phyloP scores from a whole-genome alignment of 208 protist genomes.

The Borovskyia barvae region DNA sequence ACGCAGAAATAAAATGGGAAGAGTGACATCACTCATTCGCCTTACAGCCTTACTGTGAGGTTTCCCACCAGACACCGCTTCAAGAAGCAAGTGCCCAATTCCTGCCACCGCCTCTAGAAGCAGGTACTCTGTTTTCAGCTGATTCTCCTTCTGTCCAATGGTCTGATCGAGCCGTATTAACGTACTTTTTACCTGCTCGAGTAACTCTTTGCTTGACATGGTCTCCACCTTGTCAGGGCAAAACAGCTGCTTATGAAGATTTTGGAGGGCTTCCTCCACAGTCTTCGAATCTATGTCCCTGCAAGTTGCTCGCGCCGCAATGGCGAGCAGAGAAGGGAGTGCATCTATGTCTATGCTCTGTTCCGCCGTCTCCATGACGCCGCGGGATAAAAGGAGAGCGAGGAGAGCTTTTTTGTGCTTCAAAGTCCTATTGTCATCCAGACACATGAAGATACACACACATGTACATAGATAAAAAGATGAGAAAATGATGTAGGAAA shows the following conservation, averaged over 20 bases:
- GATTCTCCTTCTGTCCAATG: not conserved
- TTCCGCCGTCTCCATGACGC: too few relatives aligned
- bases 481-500: too few relatives aligned
- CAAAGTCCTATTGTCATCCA: too few relatives aligned
- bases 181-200: not conserved
- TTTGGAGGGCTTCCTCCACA: conserved; percentile 7
- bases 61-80: not conserved
- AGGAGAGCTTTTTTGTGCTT: too few relatives aligned
- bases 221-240: not conserved
- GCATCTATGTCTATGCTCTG: conserved; percentile 15
- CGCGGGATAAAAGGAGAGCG: too few relatives aligned
- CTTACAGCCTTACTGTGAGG: conserved; percentile 8
- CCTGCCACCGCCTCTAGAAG: conserved; percentile 26
- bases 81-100: conserved; percentile 20
- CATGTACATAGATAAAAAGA: too few relatives aligned
- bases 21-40: conserved; percentile 31
- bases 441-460: too few relatives aligned
- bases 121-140: conserved; percentile 14
- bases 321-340: not conserved
- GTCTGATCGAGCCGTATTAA: too few relatives aligned
- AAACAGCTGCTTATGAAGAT: conserved; percentile 18
- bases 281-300: not conserved
- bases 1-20: conserved; percentile 41
- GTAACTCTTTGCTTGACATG: not conserved
- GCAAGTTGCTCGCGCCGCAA: conserved; percentile 7